Conservation (phyloP, 495 filamentous ascomycete species). For the Neurospora sp. region DNA sequence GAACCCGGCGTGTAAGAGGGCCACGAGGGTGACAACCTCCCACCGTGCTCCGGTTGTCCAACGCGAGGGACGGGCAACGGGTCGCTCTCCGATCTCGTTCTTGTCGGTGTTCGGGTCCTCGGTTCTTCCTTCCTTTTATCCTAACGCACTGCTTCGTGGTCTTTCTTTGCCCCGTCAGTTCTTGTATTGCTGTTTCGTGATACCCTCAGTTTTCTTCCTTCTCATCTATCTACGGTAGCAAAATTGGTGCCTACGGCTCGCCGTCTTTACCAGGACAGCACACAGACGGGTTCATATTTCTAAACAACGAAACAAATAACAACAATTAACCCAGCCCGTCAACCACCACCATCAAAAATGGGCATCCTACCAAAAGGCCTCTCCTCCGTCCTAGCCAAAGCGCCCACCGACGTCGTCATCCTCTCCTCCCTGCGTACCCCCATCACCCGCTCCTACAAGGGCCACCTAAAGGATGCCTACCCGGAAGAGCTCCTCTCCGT, state of each 20-base stretch:
- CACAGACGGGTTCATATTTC: not conserved
- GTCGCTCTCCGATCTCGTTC: not conserved
- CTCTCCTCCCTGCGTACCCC: constrained; percentile 82
- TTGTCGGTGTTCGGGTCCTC: not conserved
- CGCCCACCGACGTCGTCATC: constrained; percentile 76
- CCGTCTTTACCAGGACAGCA: not conserved
- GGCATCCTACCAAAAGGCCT: constrained; percentile 43
- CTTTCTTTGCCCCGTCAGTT: not conserved
- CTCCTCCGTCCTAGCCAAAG: constrained; percentile 68
- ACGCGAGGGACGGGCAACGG: not conserved
- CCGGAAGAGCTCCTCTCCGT: constrained; percentile 78
- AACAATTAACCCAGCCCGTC: not conserved
- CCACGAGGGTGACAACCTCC: not conserved
- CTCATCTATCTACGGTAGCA: not conserved
- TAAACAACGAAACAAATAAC: not conserved
- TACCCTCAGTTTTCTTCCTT: not conserved
- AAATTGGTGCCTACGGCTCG: not conserved
- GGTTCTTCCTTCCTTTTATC: not conserved
- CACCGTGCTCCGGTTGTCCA: not conserved
- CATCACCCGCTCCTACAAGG: constrained; percentile 71
- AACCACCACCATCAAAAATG: constrained; percentile 10
- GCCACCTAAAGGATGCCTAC: constrained; percentile 77
- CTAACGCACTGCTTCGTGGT: not conserved
- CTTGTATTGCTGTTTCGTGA: not conserved
- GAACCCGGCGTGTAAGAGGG: not conserved